phyloP scores from a whole-genome alignment of 257 asterid genomes.

The Petrea volubilis region DNA sequence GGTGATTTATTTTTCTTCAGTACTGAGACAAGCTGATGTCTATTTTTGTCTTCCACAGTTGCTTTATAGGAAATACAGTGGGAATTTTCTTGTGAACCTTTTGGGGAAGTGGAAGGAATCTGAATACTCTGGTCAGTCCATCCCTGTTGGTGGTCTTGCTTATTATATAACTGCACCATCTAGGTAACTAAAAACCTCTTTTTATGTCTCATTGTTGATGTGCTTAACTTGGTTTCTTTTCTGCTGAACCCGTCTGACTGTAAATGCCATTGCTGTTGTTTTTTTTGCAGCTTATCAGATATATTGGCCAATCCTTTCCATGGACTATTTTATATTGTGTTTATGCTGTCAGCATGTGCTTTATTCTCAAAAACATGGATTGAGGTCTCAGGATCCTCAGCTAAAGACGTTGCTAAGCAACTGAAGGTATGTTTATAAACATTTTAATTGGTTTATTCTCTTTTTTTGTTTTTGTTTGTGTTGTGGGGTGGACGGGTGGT shows the following conservation, averaged over 20 bases:
- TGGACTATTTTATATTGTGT: slow-evolving; percentile 76
- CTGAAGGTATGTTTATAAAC: slow-evolving; percentile 55
- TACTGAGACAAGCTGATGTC: background rate
- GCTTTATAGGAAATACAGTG: slow-evolving; percentile 71
- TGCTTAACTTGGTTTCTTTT: background rate
- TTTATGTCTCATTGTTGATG: background rate
- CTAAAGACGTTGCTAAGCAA: slow-evolving; percentile 89
- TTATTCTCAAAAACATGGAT: slow-evolving; percentile 89
- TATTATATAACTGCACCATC: slow-evolving; percentile 87
- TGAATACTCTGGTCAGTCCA: slow-evolving; percentile 78
- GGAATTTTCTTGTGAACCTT: slow-evolving; percentile 73
- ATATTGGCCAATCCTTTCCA: slow-evolving; percentile 86
- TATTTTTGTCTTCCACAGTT: slow-evolving; percentile 42
- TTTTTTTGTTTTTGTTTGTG: background rate
- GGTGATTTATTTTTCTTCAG: background rate
- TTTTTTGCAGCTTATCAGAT: slow-evolving; percentile 63
- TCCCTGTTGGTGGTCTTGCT: slow-evolving; percentile 90
- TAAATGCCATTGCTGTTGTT: background rate
- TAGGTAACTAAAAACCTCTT: slow-evolving; percentile 40
- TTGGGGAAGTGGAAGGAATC: slow-evolving; percentile 91
- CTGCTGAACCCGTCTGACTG: slow-evolving; percentile 5
- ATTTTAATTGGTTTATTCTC: background rate
- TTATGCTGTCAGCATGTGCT: slow-evolving; percentile 92
- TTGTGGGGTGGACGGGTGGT: too few relatives aligned
- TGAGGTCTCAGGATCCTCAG: slow-evolving; percentile 93